These are phyloP conservation scores for Tulasnella sp. DNA, from an alignment of 768 basidiomycete genomes.

Conservation along the genomic window DNA sequence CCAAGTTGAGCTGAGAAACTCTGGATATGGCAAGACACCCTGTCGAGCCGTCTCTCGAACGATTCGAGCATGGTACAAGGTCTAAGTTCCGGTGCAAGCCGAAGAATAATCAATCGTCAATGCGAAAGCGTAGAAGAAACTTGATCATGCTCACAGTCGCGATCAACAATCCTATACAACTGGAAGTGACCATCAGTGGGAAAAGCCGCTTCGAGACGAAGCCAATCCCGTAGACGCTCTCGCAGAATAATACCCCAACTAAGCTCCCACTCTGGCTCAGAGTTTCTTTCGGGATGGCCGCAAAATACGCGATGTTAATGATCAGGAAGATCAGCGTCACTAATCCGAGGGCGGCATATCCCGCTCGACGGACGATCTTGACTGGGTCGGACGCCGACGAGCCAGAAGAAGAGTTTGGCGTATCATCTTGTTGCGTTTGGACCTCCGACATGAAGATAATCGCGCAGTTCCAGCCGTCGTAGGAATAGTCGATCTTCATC, in stretches of 20 bases:
- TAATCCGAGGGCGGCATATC: constrained; percentile 35
- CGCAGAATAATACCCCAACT: constrained; percentile 20
- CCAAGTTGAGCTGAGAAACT: constrained; percentile 37
- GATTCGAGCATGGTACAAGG: constrained; percentile 36
- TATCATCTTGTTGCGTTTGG: background rate
- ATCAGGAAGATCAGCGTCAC: constrained; percentile 40
- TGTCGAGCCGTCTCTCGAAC: constrained; percentile 43
- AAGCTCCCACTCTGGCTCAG: constrained; percentile 17
- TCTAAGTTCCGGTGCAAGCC: constrained; percentile 19
- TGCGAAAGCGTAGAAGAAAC: no score
- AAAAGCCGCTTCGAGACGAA: constrained; percentile 14
- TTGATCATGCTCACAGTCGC: background rate
- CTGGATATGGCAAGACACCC: constrained; percentile 40
- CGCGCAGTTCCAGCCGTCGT: constrained; percentile 31
- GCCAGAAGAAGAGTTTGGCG: no score
- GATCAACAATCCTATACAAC: constrained; percentile 3
- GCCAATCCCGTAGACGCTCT: constrained; percentile 19
- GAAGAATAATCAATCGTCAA: background rate
- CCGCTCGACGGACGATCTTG: constrained; percentile 36
- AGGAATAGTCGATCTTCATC: constrained; percentile 26
- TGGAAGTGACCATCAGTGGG: constrained; percentile 4
- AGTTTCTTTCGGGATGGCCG: constrained; percentile 20
- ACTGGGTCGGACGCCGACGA: constrained; percentile 30
- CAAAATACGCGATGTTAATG: constrained; percentile 31
- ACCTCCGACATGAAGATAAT: constrained; percentile 39